Evolutionary conservation across 257 asterid genomes (phyloP), one percentile per base, ranked within the genome.

Genomic region (Solanum neorickii): DNA sequence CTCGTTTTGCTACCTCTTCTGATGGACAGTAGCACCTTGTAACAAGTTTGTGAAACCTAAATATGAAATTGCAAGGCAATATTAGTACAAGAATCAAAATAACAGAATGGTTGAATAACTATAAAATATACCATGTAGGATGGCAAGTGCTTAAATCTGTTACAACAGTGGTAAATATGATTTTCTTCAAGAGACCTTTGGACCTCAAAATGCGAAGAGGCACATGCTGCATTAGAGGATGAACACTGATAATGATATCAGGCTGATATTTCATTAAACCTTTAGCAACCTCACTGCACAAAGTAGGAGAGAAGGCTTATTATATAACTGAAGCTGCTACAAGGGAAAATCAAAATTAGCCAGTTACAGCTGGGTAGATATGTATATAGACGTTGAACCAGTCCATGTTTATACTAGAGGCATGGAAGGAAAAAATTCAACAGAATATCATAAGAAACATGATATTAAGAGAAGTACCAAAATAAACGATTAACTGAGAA

Each of bases 11-110:
- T 60, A 97, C 95, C 94, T 96, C 98, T 91, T 96, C 98, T 7
- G 99, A 97, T 66, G 99, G 99, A 91, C 96, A 92, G 88, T 97
- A 97, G 87, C 99, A 96, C 88, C 99, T 93, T 11, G 99, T 97
- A 44, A 97, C 99, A 68, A 97, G 99, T 94, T 97, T 97, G 96
- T 97, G 99, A 93, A 97, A 97, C 99, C 99, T 96, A 89, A 86
- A 46, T 75, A 91, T 72, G 84, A 65, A 87, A 72, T 18, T 86
- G 59, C 73, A 86, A 49, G 52, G 88, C 46, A 89, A 87, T 87
- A 70, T 88, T 90, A 85, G 5, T 20, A 41, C 10, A 69, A 68
- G 42, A 68, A 39, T 73, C 80, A 41, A 16, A 68, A 52, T 44
- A 88, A 39, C 68, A 84, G 12, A 89, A 83, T 69, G 72, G 69